These are phyloP conservation scores for Hypoxylon fuscum DNA, from an alignment of 495 filamentous ascomycete genomes.

Conservation along the genomic window DNA sequence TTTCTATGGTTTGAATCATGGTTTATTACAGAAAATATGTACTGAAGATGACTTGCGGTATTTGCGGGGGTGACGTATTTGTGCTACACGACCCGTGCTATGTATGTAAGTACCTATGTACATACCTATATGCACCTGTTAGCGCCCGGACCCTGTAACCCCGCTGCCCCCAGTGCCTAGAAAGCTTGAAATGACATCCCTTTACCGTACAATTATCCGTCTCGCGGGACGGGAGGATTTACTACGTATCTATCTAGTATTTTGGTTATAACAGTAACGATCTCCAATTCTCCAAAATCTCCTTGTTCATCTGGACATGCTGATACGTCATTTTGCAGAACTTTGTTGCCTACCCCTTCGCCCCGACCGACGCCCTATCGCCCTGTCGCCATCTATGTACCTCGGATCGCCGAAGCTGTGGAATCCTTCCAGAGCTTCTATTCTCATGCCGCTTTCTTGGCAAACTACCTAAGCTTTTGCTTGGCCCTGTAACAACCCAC, in stretches of 20 bases:
- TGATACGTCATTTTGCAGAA: not conserved
- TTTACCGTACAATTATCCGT: not conserved
- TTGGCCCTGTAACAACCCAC: not conserved
- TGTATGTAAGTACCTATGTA: too few species aligned
- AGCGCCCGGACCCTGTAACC: not conserved
- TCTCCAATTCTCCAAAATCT: not conserved
- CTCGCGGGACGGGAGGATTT: not conserved
- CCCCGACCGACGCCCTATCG: not conserved
- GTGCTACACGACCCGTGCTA: too few species aligned
- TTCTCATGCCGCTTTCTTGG: too few species aligned
- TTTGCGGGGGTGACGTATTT: too few species aligned
- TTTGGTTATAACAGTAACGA: not conserved
- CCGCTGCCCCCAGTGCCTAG: not conserved
- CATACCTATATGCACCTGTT: too few species aligned
- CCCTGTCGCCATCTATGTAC: not conserved
- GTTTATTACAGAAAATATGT: too few species aligned
- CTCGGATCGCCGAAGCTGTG: conserved; percentile 2
- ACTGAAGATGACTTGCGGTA: too few species aligned
- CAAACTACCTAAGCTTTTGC: not conserved
- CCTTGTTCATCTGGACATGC: not conserved
- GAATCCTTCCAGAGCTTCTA: conserved; percentile 30
- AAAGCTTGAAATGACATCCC: conserved; percentile 33
- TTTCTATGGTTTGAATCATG: too few species aligned
- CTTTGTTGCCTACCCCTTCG: not conserved
- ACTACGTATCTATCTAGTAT: not conserved